Evolutionary conservation across 176 grass and related monocot species (phyloP).

Genomic region (Hordeum marinum): DNA sequence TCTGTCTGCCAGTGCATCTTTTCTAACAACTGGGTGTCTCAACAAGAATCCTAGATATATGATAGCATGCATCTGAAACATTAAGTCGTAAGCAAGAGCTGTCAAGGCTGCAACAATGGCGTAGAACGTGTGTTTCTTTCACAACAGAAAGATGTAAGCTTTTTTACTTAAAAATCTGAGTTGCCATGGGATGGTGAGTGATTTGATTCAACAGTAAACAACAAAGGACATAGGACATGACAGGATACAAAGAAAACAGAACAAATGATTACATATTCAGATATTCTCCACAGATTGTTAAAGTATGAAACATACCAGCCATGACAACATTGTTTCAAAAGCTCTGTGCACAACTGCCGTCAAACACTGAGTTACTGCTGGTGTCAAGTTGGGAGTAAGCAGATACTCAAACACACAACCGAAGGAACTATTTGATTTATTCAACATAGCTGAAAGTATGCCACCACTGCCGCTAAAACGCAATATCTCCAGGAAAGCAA

Average conservation of each 20-base stretch:
- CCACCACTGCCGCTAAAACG: constrained; percentile 94
- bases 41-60: constrained; percentile 10
- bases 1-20: not conserved
- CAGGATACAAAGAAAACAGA: constrained; percentile 9
- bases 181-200: not conserved
- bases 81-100: constrained; percentile 4
- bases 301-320: constrained; percentile 70
- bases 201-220: constrained; percentile 19
- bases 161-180: constrained; percentile 10
- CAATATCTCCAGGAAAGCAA: constrained; percentile 94
- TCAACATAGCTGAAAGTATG: constrained; percentile 51
- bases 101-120: constrained; percentile 12
- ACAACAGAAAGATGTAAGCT: not conserved
- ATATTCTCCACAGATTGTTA: constrained; percentile 18
- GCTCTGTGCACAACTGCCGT: constrained; percentile 82
- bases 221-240: constrained; percentile 15
- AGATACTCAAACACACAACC: constrained; percentile 97
- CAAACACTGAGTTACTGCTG: constrained; percentile 88
- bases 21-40: constrained; percentile 22
- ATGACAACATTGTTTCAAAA: constrained; percentile 79
- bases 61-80: not conserved
- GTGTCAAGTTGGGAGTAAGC: constrained; percentile 90
- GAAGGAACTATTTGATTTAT: constrained; percentile 85
- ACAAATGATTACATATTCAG: constrained; percentile 11
- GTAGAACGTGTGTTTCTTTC: not conserved